Percentiles rank a stretch among this genome's conserved stretches.
Conservation (phyloP, 2,329 filamentous ascomycete species). For the Microcyclospora tardicrescens region DNA sequence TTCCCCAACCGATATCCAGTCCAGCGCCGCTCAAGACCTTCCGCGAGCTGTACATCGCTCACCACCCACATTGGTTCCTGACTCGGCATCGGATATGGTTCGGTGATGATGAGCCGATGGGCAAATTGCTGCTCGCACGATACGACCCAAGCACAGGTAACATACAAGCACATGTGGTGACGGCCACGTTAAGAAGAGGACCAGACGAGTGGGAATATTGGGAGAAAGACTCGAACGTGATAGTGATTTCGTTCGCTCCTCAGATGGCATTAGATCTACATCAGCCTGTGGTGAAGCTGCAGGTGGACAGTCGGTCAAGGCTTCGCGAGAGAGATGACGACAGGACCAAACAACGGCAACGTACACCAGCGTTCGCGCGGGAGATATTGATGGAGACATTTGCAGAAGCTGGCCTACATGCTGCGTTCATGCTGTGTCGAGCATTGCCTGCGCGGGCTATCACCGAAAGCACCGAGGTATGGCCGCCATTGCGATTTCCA, state of each 20-base stretch:
- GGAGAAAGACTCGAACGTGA: conserved; percentile 50
- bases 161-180: conserved; percentile 68
- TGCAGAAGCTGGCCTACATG: conserved; percentile 39
- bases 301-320: conserved; percentile 13
- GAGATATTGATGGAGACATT: conserved; percentile 39
- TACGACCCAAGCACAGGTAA: conserved; percentile 61
- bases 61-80: conserved; percentile 77
- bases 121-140: conserved; percentile 61
- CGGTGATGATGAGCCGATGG: conserved; percentile 57
- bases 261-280: conserved; percentile 59
- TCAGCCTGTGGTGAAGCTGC: conserved; percentile 46
- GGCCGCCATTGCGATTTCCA: conserved; percentile 65
- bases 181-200: conserved; percentile 41
- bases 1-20: conserved; percentile 44
- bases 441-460: conserved; percentile 31
- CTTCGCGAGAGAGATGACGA: conserved; percentile 7
- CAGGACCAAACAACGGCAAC: conserved; percentile 7
- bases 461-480: conserved; percentile 37
- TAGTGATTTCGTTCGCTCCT: conserved; percentile 62
- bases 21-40: conserved; percentile 51
- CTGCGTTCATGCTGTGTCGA: conserved; percentile 55
- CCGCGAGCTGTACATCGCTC: conserved; percentile 57
- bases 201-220: conserved; percentile 38
- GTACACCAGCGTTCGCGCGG: conserved; percentile 28
- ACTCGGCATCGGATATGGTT: conserved; percentile 76